Conservation (phyloP, 495 filamentous ascomycete genomes). For the Sporormia fimetaria region DNA sequence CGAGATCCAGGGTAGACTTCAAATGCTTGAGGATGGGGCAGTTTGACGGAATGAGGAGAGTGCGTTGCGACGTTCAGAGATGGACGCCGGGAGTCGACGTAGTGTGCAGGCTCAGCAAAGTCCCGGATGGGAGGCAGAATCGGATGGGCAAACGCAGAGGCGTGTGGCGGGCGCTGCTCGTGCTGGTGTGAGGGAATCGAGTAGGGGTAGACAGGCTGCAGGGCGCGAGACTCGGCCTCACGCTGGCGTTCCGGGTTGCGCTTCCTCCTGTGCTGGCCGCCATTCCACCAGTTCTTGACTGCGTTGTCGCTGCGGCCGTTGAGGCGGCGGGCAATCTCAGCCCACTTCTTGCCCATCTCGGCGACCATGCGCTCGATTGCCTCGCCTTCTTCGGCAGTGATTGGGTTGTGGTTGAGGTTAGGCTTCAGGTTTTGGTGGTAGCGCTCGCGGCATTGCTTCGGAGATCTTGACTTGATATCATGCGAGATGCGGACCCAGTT, state of each 20-base stretch:
- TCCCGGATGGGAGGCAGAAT: conserved; percentile 12
- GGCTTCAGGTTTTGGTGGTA: conserved; percentile 96
- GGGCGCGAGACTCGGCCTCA: conserved; percentile 6
- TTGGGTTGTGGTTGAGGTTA: conserved; percentile 78
- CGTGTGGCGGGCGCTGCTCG: no score
- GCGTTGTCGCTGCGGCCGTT: conserved; percentile 91
- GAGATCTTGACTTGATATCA: conserved; percentile 62
- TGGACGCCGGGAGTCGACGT: conserved; percentile 12
- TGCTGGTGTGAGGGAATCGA: conserved; percentile 8
- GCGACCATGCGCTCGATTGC: conserved; percentile 70
- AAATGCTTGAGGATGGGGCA: conserved; percentile 11
- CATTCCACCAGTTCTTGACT: conserved; percentile 99
- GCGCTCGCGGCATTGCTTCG: conserved; percentile 93
- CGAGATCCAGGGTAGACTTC: conserved; percentile 23
- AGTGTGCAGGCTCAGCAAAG: conserved; percentile 5
- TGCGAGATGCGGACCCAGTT: conserved; percentile 90
- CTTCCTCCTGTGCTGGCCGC: conserved; percentile 65
- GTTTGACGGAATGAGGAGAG: conserved; percentile 11
- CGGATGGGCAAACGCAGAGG: no score
- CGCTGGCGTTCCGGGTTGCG: conserved; percentile 16
- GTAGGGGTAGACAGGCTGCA: conserved; percentile 15
- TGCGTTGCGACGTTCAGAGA: conserved; percentile 17
- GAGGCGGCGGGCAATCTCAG: conserved; percentile 79
- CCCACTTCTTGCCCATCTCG: conserved; percentile 85
- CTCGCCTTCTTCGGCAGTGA: conserved; percentile 77